Base-by-base conservation (phyloP, 2,329 filamentous ascomycete genomes). In the Penicillium thymicola region DNA sequence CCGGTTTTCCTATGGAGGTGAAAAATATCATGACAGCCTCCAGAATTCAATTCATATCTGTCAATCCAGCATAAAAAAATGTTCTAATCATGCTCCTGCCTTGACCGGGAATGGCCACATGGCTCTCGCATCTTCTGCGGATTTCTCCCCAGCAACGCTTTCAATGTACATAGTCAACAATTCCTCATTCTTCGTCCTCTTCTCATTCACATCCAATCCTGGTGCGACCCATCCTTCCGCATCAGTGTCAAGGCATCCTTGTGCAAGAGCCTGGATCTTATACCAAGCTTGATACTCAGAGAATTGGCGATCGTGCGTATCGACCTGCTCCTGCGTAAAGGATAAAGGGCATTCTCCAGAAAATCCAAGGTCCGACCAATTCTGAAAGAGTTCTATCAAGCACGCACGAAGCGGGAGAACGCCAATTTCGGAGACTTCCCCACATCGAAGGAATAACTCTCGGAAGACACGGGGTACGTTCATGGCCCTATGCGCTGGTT, bases 171-270 rank as follows among this genome's bases (percentile, higher is more conserved):
- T 54, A 3, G 58, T 30, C 48, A 66, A 42, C 25, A 75, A 46
- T 32, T 67, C 62, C 37, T 58, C 49, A 55, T 71, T 74, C 50
- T 65, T 60, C 30, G 54, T 60, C 49, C 52, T 55, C 47, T 63
- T 66, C 42, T 66, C 54, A 18, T 37, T 54, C 62, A 67, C 51
- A 59, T 75, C 69, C 36, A 72, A 8, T 30, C 67, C 57, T 14
- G 70, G 73, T 7, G 66, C 42, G 16, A 74, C 62, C 70, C 72
- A 76, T 11, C 71, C 72, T 45, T 75, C 72, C 0, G 63, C 62
- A 63, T 75, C 73, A 0, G 71, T 72, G 50, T 60, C 59, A 3
- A 76, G 61, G 46, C 59, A 60, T 41, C 70, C 62, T 49, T 60
- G 53, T 5, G 66, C 72, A 32, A 72, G 67, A 10, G 53, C 50